Evolutionary conservation across 176 grass and related monocot genomes (phyloP).

Genomic region (Coix lacrymajobi): DNA sequence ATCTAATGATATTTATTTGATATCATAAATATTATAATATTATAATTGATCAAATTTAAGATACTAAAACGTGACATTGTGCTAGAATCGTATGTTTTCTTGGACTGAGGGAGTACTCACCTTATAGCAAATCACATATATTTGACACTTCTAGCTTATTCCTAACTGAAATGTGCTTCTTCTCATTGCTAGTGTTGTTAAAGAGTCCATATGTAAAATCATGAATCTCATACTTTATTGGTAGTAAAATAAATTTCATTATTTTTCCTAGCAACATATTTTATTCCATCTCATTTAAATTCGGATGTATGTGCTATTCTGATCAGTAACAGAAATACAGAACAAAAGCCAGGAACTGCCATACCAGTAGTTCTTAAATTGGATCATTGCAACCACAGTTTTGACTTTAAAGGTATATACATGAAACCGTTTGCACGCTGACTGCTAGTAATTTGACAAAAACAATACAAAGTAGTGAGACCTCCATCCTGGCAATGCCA

Average conservation of each 20-base stretch:
- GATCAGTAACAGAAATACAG: background rate
- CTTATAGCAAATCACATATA: background rate
- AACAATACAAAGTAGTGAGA: constrained; percentile 7
- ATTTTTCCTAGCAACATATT: background rate
- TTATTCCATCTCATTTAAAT: background rate
- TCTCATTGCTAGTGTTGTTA: background rate
- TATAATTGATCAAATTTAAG: too few relatives aligned
- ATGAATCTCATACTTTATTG: background rate
- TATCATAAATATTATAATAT: too few relatives aligned
- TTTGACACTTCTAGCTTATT: background rate
- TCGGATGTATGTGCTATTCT: background rate
- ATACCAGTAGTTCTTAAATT: constrained; percentile 25
- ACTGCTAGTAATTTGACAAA: background rate
- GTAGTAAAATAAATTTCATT: background rate
- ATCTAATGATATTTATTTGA: too few relatives aligned
- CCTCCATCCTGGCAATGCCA: constrained; percentile 40
- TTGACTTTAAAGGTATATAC: background rate
- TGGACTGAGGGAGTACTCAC: too few relatives aligned
- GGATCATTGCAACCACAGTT: constrained; percentile 5
- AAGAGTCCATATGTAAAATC: background rate
- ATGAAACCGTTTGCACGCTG: background rate
- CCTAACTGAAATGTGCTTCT: background rate
- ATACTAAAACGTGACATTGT: too few relatives aligned
- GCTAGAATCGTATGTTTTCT: too few relatives aligned
- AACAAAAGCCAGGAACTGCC: background rate